phyloP scores from a whole-genome alignment of 495 filamentous ascomycete species.

The Aspergillus coremiiformis region DNA sequence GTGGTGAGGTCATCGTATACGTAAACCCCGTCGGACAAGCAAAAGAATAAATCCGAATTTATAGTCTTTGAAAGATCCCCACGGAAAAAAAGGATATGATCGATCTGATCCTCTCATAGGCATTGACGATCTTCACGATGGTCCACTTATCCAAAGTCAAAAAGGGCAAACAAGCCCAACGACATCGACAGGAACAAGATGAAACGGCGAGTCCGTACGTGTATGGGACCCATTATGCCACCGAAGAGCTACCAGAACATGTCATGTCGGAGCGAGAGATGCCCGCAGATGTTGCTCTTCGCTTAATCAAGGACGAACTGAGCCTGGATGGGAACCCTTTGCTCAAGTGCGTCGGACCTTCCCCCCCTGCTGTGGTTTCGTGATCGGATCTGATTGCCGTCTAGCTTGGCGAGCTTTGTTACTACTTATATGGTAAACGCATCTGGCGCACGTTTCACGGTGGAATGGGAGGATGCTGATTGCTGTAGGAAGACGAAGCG shows the following conservation, averaged over 20 bases:
- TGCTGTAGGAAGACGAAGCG: constrained; percentile 68
- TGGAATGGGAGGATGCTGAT: neutral
- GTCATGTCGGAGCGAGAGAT: constrained; percentile 75
- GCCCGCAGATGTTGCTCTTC: constrained; percentile 71
- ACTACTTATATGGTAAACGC: constrained; percentile 80
- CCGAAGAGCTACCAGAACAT: constrained; percentile 62
- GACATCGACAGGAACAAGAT: constrained; percentile 21
- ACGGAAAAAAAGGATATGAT: neutral
- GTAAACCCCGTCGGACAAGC: neutral
- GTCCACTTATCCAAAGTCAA: constrained; percentile 14
- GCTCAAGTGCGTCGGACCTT: constrained; percentile 55
- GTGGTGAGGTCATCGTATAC: neutral
- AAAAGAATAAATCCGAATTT: neutral
- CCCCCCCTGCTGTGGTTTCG: neutral
- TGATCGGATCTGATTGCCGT: neutral
- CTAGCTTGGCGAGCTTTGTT: constrained; percentile 67
- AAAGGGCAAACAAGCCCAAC: constrained; percentile 4
- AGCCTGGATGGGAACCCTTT: constrained; percentile 82
- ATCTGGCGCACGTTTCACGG: neutral
- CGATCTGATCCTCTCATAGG: neutral
- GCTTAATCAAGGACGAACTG: constrained; percentile 82
- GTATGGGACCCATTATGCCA: constrained; percentile 68
- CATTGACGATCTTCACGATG: constrained; percentile 3
- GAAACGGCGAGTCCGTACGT: constrained; percentile 57
- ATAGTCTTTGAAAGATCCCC: too few species aligned